Evolutionary conservation across 2,329 filamentous ascomycete genomes (phyloP).

Genomic region (Fusarium protoensiforme): DNA sequence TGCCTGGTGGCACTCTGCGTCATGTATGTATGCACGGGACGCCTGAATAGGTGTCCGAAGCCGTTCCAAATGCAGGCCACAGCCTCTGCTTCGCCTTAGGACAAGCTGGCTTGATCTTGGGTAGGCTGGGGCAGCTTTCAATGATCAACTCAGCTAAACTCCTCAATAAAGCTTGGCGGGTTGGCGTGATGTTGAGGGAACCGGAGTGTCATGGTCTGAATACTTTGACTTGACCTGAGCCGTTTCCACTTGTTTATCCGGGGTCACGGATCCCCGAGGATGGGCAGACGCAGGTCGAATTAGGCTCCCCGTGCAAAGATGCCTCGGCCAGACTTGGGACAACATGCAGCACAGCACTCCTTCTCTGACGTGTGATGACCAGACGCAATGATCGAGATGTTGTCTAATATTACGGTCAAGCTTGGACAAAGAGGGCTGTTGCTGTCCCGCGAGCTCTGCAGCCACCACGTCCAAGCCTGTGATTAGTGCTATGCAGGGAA

Average conservation of each 20-base stretch:
- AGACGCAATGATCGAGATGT: neutral
- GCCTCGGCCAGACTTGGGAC: neutral
- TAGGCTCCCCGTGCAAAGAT: neutral
- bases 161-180: neutral
- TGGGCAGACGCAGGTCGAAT: neutral
- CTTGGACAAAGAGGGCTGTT: neutral
- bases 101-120: neutral
- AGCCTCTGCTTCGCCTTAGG: neutral
- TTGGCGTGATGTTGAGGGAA: neutral
- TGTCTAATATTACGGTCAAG: neutral
- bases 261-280: neutral
- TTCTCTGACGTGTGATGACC: neutral
- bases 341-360: neutral
- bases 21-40: constrained; percentile 29
- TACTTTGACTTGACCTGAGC: neutral
- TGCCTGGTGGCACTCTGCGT: constrained; percentile 35
- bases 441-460: neutral
- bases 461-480: neutral
- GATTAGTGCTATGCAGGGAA: constrained; percentile 11
- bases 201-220: neutral
- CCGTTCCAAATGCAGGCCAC: constrained; percentile 30
- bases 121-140: neutral
- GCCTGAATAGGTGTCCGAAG: constrained; percentile 13
- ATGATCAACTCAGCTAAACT: neutral
- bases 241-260: constrained; percentile 1